Percentiles rank a stretch among this genome's conserved stretches.
These are phyloP conservation scores for Aspergillus sparsus DNA, from an alignment of 495 filamentous ascomycete species.

Conservation along the genomic window DNA sequence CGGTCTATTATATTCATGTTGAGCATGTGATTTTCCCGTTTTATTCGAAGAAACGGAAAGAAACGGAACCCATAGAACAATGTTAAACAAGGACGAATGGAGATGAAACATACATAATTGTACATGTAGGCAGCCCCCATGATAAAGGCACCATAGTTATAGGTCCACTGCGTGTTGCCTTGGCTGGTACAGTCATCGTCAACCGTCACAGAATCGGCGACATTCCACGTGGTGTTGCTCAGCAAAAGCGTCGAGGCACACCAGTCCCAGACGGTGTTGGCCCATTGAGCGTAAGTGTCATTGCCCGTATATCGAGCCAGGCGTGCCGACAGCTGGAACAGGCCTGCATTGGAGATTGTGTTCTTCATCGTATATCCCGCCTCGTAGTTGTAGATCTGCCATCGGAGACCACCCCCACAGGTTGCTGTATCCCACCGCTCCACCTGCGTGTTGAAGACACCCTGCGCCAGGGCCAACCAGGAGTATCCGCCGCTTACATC, in stretches of 20 bases:
- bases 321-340: conserved; percentile 70
- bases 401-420: conserved; percentile 56
- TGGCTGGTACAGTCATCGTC: conserved; percentile 52
- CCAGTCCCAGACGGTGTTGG: conserved; percentile 68
- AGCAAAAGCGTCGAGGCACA: conserved; percentile 55
- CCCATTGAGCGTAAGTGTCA: conserved; percentile 66
- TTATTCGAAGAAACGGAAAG: conserved; percentile 4
- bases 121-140: conserved; percentile 72
- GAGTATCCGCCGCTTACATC: conserved; percentile 53
- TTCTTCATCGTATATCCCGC: conserved; percentile 67
- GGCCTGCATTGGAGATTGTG: conserved; percentile 65
- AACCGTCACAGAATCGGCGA: conserved; percentile 58
- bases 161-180: conserved; percentile 64
- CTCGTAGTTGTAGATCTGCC: conserved; percentile 57
- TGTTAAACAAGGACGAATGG: neutral
- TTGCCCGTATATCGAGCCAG: conserved; percentile 67
- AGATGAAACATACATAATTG: conserved; percentile 52
- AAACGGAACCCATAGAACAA: conserved; percentile 13
- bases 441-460: conserved; percentile 72
- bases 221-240: conserved; percentile 52
- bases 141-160: conserved; percentile 68
- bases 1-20: conserved; percentile 43
- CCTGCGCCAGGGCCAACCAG: conserved; percentile 75
- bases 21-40: conserved; percentile 3
- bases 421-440: conserved; percentile 50